Evolutionary conservation across 1,284 basidiomycete genomes (phyloP), one percentile per base, ranked within the genome.

Genomic region (Xerocomus nothofagi): DNA sequence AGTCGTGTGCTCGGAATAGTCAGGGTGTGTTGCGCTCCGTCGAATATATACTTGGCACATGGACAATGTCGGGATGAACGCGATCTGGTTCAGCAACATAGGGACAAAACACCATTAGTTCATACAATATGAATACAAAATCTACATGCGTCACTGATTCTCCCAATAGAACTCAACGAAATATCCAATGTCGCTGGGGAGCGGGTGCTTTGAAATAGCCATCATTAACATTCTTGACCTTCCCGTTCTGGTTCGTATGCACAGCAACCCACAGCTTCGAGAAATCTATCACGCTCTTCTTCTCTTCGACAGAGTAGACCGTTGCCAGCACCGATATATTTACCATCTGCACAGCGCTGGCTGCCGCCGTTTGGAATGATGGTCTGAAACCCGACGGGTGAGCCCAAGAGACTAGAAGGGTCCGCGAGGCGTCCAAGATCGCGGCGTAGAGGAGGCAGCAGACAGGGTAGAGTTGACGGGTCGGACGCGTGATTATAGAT

Each of bases 401-500:
- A 46, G 11, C 60, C 51, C 10, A 66, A 55, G 15, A 64, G 51
- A 43, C 56, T 63, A 12, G 73, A 60, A 0, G 71, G 68, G 39
- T 76, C 70, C 10, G 68, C 63, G 17, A 74, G 59, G 51, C 68
- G 73, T 26, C 52, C 37, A 2, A 45, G 41, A 36, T 53, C 55
- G 33, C 55, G 55, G 14, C 53, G 60, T 4, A 76, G 58, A 23
- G 59, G 55, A 10, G 73, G 73, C 15, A 75, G 68, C 12, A 79
- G 58, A 12, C 63, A 69, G 3, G 82, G 84, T n/a, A 88, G 74
- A 1, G 85, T 87, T 2, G 68, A 54, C 1, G 69, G 55, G 11
- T 76, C 72, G 2, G 79, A 72, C 1, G 83, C 83, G 54, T 80
- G 84, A 29, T 70, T 66, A 57, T 74, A 81, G 20, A 88, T 73